Evolutionary conservation across 2,329 filamentous ascomycete species (phyloP).

Genomic region (Curvularia sp.): DNA sequence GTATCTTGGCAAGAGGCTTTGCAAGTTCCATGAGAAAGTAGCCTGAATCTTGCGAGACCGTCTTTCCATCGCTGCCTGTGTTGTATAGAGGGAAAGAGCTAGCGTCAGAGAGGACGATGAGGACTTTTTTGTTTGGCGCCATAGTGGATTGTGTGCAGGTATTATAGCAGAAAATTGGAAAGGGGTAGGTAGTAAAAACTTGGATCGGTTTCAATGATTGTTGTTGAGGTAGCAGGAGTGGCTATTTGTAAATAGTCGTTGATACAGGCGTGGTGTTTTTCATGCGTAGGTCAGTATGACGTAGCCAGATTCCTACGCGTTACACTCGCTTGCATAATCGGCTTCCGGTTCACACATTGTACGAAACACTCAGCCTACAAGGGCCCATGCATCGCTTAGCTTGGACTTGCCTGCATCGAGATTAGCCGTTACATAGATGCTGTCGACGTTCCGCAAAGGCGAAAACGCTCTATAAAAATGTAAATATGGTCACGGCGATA

Average conservation of each 20-base stretch:
- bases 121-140: constrained; percentile 53
- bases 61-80: constrained; percentile 34
- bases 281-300: constrained; percentile 20
- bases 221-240: neutral
- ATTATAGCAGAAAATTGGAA: neutral
- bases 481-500: neutral
- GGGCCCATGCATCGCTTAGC: constrained; percentile 6
- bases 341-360: constrained; percentile 5
- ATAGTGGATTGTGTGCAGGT: constrained; percentile 13
- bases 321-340: constrained; percentile 12
- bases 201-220: neutral
- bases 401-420: neutral
- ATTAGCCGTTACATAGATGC: constrained; percentile 5
- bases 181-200: neutral
- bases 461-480: constrained; percentile 4
- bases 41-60: constrained; percentile 37
- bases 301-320: constrained; percentile 7
- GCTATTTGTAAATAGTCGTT: neutral
- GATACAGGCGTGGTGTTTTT: neutral
- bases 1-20: constrained; percentile 40
- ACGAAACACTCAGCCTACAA: constrained; percentile 3
- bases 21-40: constrained; percentile 47
- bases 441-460: neutral
- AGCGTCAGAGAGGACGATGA: constrained; percentile 57
- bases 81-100: constrained; percentile 46